Base-by-base conservation (phyloP, 1,139 yeast species). In the Yamadazyma sp. region DNA sequence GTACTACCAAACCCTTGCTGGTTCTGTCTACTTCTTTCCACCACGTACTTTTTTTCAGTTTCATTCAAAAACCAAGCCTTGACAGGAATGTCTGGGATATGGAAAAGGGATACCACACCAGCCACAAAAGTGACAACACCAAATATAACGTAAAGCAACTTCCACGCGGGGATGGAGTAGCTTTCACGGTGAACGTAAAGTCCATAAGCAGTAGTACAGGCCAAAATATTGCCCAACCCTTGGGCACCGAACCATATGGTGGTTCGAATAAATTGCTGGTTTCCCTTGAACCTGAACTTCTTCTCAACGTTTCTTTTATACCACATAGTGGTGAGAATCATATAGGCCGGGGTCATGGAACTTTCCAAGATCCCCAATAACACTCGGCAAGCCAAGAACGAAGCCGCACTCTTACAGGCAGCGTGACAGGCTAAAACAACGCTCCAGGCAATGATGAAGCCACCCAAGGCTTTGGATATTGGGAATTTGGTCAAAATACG, bases 1-100 rank as follows among this genome's bases (percentile, higher is more conserved):
- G 65, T 69, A 48, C 76, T 75, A 36, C 83, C 83, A 44, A 79
- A 77, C n/a, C 85, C 83, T 50, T 81, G 76, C 36, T 67, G 63
- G 46, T 73, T 72, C 1, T 47, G 49, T 51, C 74, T 59, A 24
- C 61, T 55, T 47, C 70, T 50, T 42, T 67, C 64, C 29, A 67
- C 68, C 6, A 62, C 67, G 22, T 59, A 44, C 14, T 48, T 42
- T 40, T 73, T 75, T 33, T 66, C 67, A 24, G 66, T 64, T 15
- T 67, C 70, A 11, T 62, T 62, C 34, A 78, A 61, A 35, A 55
- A 61, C 63, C 64, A 60, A 6, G 65, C 65, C 25, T 49, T 39
- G 9, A 49, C 40, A 2, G 65, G 66, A 25, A 47, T 46, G 41
- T 58, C 55, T 7, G 66, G 66, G n/a, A 62, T 42, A 30, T 51